Evolutionary conservation across 345 rosid species (phyloP).

Genomic region (Bruguiera gymnorhiza): DNA sequence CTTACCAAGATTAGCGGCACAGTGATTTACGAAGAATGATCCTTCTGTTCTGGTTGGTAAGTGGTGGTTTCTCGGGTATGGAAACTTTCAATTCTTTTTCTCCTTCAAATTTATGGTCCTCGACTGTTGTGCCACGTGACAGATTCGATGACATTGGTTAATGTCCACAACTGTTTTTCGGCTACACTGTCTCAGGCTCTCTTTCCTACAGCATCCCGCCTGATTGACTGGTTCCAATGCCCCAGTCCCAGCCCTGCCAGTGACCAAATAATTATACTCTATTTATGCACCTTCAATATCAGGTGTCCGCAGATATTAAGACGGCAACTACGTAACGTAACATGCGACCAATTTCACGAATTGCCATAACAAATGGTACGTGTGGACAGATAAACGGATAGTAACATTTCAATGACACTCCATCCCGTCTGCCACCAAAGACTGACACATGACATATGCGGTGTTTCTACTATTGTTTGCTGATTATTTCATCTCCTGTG

Average conservation of each 20-base stretch:
- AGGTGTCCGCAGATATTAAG: too few relatives aligned
- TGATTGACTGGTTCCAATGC: background rate
- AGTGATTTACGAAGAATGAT: background rate
- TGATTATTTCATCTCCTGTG: slow-evolving; percentile 12
- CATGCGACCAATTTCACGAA: too few relatives aligned
- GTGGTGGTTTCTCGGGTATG: background rate
- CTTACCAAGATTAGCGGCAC: background rate
- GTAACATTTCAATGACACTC: slow-evolving; percentile 2
- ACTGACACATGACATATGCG: background rate
- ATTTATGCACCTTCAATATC: too few relatives aligned
- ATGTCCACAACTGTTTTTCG: slow-evolving; percentile 30
- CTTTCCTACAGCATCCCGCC: background rate
- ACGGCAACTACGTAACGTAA: too few relatives aligned
- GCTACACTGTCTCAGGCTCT: slow-evolving; percentile 17
- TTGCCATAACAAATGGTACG: background rate
- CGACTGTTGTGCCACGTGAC: slow-evolving; percentile 44
- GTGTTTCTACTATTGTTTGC: slow-evolving; percentile 28
- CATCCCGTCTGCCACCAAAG: background rate
- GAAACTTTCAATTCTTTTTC: slow-evolving; percentile 5
- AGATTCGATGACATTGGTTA: slow-evolving; percentile 38
- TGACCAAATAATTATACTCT: too few relatives aligned
- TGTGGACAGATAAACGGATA: slow-evolving; percentile 5
- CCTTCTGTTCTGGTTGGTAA: background rate
- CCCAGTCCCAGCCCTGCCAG: background rate
- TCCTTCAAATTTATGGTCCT: slow-evolving; percentile 15